Conservation (phyloP, 1,284 basidiomycete genomes). For the Sporisorium exsertum region DNA sequence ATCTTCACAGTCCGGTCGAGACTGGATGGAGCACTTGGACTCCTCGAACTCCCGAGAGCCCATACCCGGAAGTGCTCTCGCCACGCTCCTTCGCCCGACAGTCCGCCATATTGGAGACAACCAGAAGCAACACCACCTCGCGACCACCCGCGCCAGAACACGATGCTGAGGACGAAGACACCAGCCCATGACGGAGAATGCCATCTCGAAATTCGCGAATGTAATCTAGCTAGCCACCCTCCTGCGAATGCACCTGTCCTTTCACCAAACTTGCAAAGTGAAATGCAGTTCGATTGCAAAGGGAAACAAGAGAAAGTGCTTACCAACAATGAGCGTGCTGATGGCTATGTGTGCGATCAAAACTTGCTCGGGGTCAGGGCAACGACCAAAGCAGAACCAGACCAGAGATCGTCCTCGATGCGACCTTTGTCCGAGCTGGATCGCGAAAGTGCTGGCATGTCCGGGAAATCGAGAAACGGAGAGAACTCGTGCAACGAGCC, state of each 20-base stretch:
- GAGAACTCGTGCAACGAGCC: conserved; percentile 29
- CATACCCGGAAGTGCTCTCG: conserved; percentile 25
- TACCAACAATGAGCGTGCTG: neutral
- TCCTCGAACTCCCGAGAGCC: conserved; percentile 33
- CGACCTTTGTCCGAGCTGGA: neutral
- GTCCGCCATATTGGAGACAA: neutral
- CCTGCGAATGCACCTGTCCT: neutral
- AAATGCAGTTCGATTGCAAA: neutral
- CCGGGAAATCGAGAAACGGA: conserved; percentile 26
- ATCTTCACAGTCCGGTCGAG: neutral
- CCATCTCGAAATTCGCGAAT: neutral
- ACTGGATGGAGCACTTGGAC: conserved; percentile 16
- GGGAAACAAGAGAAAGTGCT: neutral
- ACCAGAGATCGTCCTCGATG: conserved; percentile 16
- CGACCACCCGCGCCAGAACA: no score
- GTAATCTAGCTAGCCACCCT: neutral
- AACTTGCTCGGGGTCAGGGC: neutral
- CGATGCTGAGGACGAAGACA: neutral
- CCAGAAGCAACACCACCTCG: neutral
- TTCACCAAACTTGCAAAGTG: neutral
- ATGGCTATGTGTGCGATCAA: neutral
- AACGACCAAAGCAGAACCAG: neutral
- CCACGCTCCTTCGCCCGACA: conserved; percentile 15
- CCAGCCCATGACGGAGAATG: neutral
- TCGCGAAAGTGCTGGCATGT: neutral